phyloP scores from a whole-genome alignment of 2,329 filamentous ascomycete genomes.

The Graphilbum fragrans region DNA sequence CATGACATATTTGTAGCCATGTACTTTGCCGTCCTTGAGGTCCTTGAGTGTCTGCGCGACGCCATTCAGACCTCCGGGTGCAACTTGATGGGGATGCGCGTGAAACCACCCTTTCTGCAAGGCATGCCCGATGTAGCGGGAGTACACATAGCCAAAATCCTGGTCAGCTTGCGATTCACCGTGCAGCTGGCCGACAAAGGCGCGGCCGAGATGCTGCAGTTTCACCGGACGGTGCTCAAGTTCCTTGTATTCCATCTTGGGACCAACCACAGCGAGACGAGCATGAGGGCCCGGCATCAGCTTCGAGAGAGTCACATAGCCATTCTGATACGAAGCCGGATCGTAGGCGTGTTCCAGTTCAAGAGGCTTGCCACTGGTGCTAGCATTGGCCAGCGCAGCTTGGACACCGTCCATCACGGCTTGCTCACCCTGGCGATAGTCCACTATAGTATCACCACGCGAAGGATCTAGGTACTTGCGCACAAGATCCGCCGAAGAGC shows the following conservation, averaged over 20 bases:
- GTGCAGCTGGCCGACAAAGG: constrained; percentile 13
- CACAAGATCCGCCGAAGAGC: constrained; percentile 29
- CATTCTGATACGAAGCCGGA: constrained; percentile 33
- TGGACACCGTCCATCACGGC: constrained; percentile 26
- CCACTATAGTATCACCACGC: constrained; percentile 39
- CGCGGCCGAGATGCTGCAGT: constrained; percentile 10
- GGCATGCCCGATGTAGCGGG: constrained; percentile 21
- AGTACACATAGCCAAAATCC: constrained; percentile 25
- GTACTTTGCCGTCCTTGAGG: constrained; percentile 42
- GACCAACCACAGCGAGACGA: constrained; percentile 15
- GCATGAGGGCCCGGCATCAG: constrained; percentile 20
- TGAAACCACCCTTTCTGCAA: constrained; percentile 30
- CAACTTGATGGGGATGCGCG: constrained; percentile 32
- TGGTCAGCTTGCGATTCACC: constrained; percentile 6
- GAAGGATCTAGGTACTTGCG: constrained; percentile 28
- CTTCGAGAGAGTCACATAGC: constrained; percentile 22
- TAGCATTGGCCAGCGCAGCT: constrained; percentile 20
- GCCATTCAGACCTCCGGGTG: constrained; percentile 36
- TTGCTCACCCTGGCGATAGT: constrained; percentile 39
- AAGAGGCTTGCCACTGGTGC: background rate
- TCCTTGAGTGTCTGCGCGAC: constrained; percentile 35
- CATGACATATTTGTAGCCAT: constrained; percentile 49
- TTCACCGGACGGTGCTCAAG: constrained; percentile 10
- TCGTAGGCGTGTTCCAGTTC: constrained; percentile 37
- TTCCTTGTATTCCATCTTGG: constrained; percentile 10